phyloP scores from a whole-genome alignment of 305 asterid species.

The Stenogyne calaminthoides region DNA sequence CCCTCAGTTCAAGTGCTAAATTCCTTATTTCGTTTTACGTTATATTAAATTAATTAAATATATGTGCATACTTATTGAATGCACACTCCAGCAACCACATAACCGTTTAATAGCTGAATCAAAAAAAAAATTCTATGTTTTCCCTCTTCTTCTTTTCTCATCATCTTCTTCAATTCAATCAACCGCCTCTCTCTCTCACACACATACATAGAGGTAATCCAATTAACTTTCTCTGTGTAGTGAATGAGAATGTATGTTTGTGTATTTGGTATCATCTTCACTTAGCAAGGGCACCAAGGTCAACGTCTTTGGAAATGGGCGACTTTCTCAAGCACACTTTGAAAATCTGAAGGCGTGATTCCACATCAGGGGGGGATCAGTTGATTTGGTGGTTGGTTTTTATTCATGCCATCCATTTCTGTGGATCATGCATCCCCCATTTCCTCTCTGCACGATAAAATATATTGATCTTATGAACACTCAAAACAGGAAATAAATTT shows the following conservation, averaged over 20 bases:
- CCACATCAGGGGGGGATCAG: conserved; percentile 63
- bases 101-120: conserved; percentile 41
- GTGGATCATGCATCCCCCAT: conserved; percentile 57
- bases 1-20: not conserved
- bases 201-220: conserved; percentile 23
- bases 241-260: not conserved
- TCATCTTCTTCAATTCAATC: conserved; percentile 29
- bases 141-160: conserved; percentile 15
- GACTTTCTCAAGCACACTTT: conserved; percentile 58
- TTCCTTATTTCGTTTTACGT: conserved; percentile 10
- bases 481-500: not conserved
- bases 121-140: not conserved
- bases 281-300: conserved; percentile 55
- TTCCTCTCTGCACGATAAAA: conserved; percentile 50
- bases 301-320: conserved; percentile 51
- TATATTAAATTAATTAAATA: not conserved
- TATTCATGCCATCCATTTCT: conserved; percentile 64
- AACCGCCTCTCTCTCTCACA: conserved; percentile 21
- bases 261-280: conserved; percentile 4
- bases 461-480: not conserved
- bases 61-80: not conserved
- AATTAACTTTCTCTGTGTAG: not conserved
- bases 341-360: conserved; percentile 58
- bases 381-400: conserved; percentile 59
- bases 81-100: conserved; percentile 41